Evolutionary conservation across 2,329 filamentous ascomycete species (phyloP).

Genomic region (Diaporthe capsici): DNA sequence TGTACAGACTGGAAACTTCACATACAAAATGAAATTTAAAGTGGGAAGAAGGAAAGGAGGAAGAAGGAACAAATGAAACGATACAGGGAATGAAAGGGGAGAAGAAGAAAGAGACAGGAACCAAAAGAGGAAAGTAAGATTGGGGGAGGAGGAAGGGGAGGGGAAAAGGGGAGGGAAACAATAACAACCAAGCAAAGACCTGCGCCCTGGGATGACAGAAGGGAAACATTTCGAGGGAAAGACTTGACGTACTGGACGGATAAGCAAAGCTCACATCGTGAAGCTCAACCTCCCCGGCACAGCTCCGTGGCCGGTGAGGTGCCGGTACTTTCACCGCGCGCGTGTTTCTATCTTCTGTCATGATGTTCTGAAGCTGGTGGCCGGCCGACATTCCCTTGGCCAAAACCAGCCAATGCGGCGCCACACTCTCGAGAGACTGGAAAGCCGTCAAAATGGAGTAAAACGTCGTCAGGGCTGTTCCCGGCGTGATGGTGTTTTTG

Average conservation of each 20-base stretch:
- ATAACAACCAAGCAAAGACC: too few relatives aligned
- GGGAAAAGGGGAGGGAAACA: too few relatives aligned
- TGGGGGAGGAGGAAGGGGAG: too few relatives aligned
- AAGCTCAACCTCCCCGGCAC: constrained; percentile 78
- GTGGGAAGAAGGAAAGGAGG: too few relatives aligned
- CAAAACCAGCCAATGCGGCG: constrained; percentile 83
- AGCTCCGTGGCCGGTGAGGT: constrained; percentile 54
- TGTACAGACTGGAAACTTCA: too few relatives aligned
- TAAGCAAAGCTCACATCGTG: constrained; percentile 86
- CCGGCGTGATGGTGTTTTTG: constrained; percentile 69
- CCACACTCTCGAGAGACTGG: constrained; percentile 79
- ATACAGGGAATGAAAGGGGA: too few relatives aligned
- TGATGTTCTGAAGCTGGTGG: constrained; percentile 66
- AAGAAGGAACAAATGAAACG: too few relatives aligned
- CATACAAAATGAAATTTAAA: too few relatives aligned
- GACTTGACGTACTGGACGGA: constrained; percentile 65
- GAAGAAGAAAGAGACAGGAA: too few relatives aligned
- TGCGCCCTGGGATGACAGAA: background rate
- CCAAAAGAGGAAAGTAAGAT: too few relatives aligned
- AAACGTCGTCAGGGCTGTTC: constrained; percentile 85
- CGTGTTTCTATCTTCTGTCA: constrained; percentile 47
- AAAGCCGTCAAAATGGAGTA: constrained; percentile 85
- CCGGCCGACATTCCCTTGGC: constrained; percentile 85
- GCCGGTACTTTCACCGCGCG: constrained; percentile 32
- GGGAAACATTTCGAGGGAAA: background rate